Evolutionary conservation across 2,329 filamentous ascomycete genomes (phyloP).

Genomic region (Sclerotiophoma versabilis): DNA sequence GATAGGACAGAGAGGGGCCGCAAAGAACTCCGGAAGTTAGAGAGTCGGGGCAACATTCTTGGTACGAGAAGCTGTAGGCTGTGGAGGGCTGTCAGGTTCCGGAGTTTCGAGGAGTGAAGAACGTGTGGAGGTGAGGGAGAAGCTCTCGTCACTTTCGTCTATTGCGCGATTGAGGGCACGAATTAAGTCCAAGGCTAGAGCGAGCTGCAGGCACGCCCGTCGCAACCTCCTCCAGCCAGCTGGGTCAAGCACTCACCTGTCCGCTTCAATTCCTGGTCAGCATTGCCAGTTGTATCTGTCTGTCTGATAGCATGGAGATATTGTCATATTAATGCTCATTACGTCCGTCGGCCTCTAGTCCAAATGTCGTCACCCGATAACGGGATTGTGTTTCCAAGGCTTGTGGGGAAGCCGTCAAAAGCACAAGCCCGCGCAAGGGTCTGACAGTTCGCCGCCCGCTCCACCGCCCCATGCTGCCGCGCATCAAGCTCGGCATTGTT

Average conservation of each 20-base stretch:
- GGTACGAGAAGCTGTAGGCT: slow-evolving; percentile 35
- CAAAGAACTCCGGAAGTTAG: slow-evolving; percentile 27
- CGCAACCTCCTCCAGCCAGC: slow-evolving; percentile 2
- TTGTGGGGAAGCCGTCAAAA: slow-evolving; percentile 15
- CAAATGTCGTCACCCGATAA: slow-evolving; percentile 15
- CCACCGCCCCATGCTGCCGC: slow-evolving; percentile 30
- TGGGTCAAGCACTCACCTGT: slow-evolving; percentile 11
- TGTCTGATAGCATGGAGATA: background rate
- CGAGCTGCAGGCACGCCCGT: slow-evolving; percentile 11
- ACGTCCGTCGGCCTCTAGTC: slow-evolving; percentile 7
- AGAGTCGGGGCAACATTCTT: slow-evolving; percentile 22
- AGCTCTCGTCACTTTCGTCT: slow-evolving; percentile 6
- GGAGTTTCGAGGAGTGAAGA: slow-evolving; percentile 3
- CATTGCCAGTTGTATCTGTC: background rate
- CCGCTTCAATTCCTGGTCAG: background rate
- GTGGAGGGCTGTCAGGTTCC: slow-evolving; percentile 7
- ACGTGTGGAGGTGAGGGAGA: slow-evolving; percentile 7
- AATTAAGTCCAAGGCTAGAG: slow-evolving; percentile 20
- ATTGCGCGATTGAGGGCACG: slow-evolving; percentile 28
- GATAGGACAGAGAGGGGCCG: slow-evolving; percentile 29
- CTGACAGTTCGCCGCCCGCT: slow-evolving; percentile 15
- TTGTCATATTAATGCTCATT: background rate
- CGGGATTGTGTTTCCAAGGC: slow-evolving; percentile 14
- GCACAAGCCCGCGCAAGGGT: slow-evolving; percentile 14
- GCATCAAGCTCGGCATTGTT: slow-evolving; percentile 20